phyloP scores from a whole-genome alignment of 257 asterid species.

The Datura wrightii region DNA sequence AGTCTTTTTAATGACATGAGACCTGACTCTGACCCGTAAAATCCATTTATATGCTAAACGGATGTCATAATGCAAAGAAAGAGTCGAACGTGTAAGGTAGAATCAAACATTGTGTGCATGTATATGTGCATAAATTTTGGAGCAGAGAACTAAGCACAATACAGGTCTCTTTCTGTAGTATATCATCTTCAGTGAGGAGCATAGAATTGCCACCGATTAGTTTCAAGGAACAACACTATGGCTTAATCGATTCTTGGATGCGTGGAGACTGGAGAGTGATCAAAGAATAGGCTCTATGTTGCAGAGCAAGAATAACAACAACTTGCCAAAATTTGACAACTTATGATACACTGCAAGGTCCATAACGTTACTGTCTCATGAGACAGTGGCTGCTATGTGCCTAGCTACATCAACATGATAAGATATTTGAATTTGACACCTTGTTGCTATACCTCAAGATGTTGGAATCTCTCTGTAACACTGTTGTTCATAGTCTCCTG shows the following conservation, averaged over 20 bases:
- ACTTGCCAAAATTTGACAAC: not conserved
- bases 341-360: not conserved
- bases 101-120: not conserved
- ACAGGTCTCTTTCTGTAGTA: not conserved
- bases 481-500: not conserved
- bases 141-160: not conserved
- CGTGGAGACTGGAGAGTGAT: not conserved
- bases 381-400: not conserved
- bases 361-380: not conserved
- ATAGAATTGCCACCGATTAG: not conserved
- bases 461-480: constrained; percentile 18
- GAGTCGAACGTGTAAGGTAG: not conserved
- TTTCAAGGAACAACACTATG: too few relatives aligned
- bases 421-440: not conserved
- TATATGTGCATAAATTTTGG: not conserved
- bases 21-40: not conserved
- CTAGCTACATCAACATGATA: not conserved
- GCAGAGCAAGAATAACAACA: not conserved
- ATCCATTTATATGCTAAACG: too few relatives aligned
- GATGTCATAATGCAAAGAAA: too few relatives aligned
- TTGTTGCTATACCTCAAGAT: constrained; percentile 20
- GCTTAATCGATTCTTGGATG: not conserved
- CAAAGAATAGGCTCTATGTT: constrained; percentile 4
- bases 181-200: constrained; percentile 18
- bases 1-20: not conserved